Base-by-base conservation (phyloP, 2,329 filamentous ascomycete species). In the Fusarium liriodendri region DNA sequence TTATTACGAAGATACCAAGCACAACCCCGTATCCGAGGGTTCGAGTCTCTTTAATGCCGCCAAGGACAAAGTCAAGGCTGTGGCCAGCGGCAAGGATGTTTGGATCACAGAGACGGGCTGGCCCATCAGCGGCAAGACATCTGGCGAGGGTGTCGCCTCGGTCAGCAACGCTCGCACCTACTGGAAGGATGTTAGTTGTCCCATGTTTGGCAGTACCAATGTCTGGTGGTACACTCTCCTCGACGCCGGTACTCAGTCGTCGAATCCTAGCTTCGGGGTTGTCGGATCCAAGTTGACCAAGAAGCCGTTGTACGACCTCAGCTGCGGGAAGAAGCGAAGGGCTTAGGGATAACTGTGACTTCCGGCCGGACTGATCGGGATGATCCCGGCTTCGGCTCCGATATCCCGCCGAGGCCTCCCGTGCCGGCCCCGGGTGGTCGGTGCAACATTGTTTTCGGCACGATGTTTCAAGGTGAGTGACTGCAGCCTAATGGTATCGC, bases 51-150 rank as follows among this genome's bases (percentile, higher is more conserved):
- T 97, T 86, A 86, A 91, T 79, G 86, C 88, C 16, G 91, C 94
- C 18, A 86, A 93, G 42, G 83, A 87, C 59, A 86, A 88, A 68
- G 94, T 93, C 37, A 82, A 88, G 71, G 83, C 80, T 18, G 91
- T 86, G 52, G 87, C 89, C 38, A 85, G 87, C 38, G 89, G 89
- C 79, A 96, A 95, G 87, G 86, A 89, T 20, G 89, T 97, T 76
- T 97, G 94, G 94, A 89, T 97, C 72, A 97, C 95, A 32, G 95
- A 97, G 88, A 97, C 94, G 18, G 95, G 95, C 74, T 97, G 94
- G 90, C 95, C 95, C 58, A 90, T 95, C 62, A 90, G 87, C 77
- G 95, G 95, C 65, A 84, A 89, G 73, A 87, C 85, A 2, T 84
- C 88, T 71, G 91, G 91, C 76, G 80, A 89, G 58, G 94, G 90